phyloP scores from a whole-genome alignment of 352 stramenopile species.

The Globisporangium acanthophoron region DNA sequence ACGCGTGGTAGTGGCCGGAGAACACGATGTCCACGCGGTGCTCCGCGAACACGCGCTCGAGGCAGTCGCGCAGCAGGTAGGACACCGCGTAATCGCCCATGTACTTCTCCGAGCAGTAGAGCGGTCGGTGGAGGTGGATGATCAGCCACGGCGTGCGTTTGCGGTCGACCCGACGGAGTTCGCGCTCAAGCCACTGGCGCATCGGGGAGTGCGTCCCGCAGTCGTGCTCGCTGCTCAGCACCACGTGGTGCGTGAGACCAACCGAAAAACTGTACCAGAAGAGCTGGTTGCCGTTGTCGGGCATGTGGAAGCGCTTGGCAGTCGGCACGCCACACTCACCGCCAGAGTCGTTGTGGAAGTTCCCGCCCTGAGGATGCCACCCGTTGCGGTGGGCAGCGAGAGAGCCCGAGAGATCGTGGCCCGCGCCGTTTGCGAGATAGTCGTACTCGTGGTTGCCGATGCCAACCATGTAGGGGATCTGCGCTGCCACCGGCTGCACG shows the following conservation, averaged over 20 bases:
- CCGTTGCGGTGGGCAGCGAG: not conserved
- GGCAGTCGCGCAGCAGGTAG: slow-evolving; percentile 12
- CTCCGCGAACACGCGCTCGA: slow-evolving; percentile 18
- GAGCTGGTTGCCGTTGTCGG: slow-evolving; percentile 21
- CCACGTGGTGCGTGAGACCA: slow-evolving; percentile 21
- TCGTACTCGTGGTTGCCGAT: slow-evolving; percentile 46
- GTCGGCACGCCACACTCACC: slow-evolving; percentile 55
- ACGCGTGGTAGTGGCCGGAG: slow-evolving; percentile 23
- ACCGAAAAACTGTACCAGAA: slow-evolving; percentile 28
- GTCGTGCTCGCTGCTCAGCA: slow-evolving; percentile 28
- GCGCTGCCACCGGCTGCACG: slow-evolving; percentile 59
- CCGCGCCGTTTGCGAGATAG: slow-evolving; percentile 18
- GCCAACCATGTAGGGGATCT: slow-evolving; percentile 60
- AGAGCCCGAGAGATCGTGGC: not conserved
- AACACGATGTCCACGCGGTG: slow-evolving; percentile 24
- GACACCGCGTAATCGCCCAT: slow-evolving; percentile 10
- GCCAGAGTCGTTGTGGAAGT: slow-evolving; percentile 29
- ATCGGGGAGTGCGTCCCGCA: slow-evolving; percentile 12
- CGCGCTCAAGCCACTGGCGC: slow-evolving; percentile 19
- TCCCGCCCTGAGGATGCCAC: slow-evolving; percentile 9
- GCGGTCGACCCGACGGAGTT: slow-evolving; percentile 19
- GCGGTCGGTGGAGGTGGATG: slow-evolving; percentile 20
- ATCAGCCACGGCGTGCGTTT: slow-evolving; percentile 23
- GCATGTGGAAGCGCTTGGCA: slow-evolving; percentile 40
- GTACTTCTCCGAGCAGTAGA: slow-evolving; percentile 25